Percentiles rank a stretch among this genome's conserved stretches.
phyloP scores from a whole-genome alignment of 345 rosid genomes.

The Bruguiera parviflora region DNA sequence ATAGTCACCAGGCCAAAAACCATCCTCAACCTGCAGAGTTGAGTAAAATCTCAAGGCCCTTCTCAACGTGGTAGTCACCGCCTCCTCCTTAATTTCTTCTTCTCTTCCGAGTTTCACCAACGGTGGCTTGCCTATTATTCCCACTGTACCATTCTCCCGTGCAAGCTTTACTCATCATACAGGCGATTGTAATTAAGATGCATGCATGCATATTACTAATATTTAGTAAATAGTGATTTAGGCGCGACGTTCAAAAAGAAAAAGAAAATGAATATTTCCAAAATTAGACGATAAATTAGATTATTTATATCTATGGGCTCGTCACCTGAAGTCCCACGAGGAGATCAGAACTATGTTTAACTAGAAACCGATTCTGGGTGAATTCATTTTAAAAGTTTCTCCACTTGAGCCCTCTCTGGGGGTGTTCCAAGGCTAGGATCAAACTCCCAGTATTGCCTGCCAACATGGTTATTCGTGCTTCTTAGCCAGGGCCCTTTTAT shows the following conservation, averaged over 20 bases:
- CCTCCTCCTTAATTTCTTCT: slow-evolving; percentile 29
- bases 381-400: slow-evolving; percentile 32
- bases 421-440: slow-evolving; percentile 33
- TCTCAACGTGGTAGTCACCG: slow-evolving; percentile 31
- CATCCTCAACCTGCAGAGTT: slow-evolving; percentile 53
- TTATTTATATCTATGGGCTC: neutral
- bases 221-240: no score
- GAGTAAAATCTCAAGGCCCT: slow-evolving; percentile 51
- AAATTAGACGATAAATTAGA: neutral
- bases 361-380: slow-evolving; percentile 29
- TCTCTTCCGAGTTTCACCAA: slow-evolving; percentile 11
- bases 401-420: slow-evolving; percentile 30
- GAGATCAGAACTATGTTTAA: slow-evolving; percentile 53
- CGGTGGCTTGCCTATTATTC: neutral
- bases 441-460: slow-evolving; percentile 58
- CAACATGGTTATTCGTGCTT: slow-evolving; percentile 37
- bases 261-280: no score
- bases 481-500: slow-evolving; percentile 28
- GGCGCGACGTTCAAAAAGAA: no score
- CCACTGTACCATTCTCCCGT: slow-evolving; percentile 26
- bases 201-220: no score
- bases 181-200: no score
- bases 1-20: slow-evolving; percentile 82
- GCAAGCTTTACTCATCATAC: slow-evolving; percentile 25
- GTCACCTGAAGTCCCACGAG: slow-evolving; percentile 50